Base-by-base conservation (phyloP, 176 grass and related monocot genomes). In the Aechmea fasciata region DNA sequence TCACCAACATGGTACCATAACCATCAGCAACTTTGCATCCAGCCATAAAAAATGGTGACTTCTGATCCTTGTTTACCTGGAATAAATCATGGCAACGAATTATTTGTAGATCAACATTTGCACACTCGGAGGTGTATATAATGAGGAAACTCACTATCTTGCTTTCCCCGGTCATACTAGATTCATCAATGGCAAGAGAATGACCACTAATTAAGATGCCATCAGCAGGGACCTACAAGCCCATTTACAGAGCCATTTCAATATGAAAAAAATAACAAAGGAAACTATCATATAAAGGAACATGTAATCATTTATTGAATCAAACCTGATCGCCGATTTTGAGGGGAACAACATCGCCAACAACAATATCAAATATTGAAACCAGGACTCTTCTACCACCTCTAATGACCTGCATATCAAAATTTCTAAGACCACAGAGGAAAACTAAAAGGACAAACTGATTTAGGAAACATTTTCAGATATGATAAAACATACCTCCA, bases 11-110 rank as follows among this genome's bases (percentile, higher is more conserved):
- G 26, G 52, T 92, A 65, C 93, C 89, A 74, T 87, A 97, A 14
- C 94, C 94, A 79, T 97, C 94, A 1, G 94, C 94, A 11, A 97
- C 89, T 85, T 97, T 97, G 77, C 94, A 97, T 65, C 94, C 94
- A 29, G 94, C 92, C 94, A 97, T 92, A 47, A 97, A 61, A 70
- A 97, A 97, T 1, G 94, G 94, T 63, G 84, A 80, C 70, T 87
- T 97, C 49, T 87, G 77, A 68, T 93, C 84, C 77, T 97, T 97
- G 50, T 66, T 82, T 47, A 83, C 87, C 94, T 97, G 68, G 53
- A 73, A 74, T 26, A 74, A 81, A 70, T 15, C 68, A 80, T 65
- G 24, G 71, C 9, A 14, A 66, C 14, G 52, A 10, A 63, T 24
- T 68, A 72, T 71, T 15, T 82, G 67, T 65, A 25, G 67, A 65